Conservation (phyloP, 1,284 basidiomycete species). For the Boletus mariae region DNA sequence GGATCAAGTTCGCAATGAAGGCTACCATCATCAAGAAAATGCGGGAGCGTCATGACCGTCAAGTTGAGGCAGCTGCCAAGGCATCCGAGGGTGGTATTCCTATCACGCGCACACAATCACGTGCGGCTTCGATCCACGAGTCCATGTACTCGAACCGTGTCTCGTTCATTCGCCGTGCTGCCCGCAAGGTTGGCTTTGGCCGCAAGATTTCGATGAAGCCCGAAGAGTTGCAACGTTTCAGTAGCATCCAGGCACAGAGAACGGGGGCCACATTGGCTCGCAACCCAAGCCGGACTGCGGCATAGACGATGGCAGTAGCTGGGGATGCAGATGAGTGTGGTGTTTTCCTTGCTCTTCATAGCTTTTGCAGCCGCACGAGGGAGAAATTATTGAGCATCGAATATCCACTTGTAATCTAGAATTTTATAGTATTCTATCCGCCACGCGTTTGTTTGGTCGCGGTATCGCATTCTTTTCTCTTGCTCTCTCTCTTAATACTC, state of each 20-base stretch:
- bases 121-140: slow-evolving; percentile 89
- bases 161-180: slow-evolving; percentile 83
- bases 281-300: slow-evolving; percentile 63
- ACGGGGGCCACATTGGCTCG: slow-evolving; percentile 74
- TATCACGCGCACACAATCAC: slow-evolving; percentile 83
- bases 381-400: slow-evolving; percentile 28
- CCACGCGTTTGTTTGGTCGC: slow-evolving; percentile 15
- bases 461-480: slow-evolving; percentile 17
- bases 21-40: slow-evolving; percentile 84
- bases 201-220: slow-evolving; percentile 77
- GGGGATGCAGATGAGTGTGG: slow-evolving; percentile 19
- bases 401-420: slow-evolving; percentile 37
- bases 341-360: slow-evolving; percentile 21
- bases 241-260: slow-evolving; percentile 78
- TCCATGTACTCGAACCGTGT: slow-evolving; percentile 92
- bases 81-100: slow-evolving; percentile 60
- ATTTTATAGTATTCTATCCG: slow-evolving; percentile 28
- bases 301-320: slow-evolving; percentile 22
- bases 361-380: slow-evolving; percentile 9
- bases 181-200: slow-evolving; percentile 81
- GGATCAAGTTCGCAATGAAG: slow-evolving; percentile 96
- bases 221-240: slow-evolving; percentile 81
- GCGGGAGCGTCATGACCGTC: slow-evolving; percentile 58
- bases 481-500: slow-evolving; percentile 11
- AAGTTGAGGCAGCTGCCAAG: slow-evolving; percentile 37